These are phyloP conservation scores for Debaryomyces fabryi DNA, from an alignment of 1,139 yeast genomes.

Conservation along the genomic window DNA sequence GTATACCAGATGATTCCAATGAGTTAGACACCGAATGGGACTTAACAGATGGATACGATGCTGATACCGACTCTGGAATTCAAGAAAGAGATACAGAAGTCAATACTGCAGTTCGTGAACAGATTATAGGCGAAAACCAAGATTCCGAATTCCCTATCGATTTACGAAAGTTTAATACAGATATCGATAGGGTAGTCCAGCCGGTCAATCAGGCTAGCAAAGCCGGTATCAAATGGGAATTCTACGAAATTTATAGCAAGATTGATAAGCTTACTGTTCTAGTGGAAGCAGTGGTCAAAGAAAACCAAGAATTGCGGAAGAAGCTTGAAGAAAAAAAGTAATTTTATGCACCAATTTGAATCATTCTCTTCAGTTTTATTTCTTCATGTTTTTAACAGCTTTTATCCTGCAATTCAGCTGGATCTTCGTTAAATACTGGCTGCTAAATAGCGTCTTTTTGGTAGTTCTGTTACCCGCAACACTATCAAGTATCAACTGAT, in stretches of 20 bases:
- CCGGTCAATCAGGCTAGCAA: constrained; percentile 59
- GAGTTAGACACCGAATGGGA: constrained; percentile 83
- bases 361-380: not conserved
- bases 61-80: constrained; percentile 34
- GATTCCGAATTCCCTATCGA: constrained; percentile 70
- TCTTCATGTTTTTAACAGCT: not conserved
- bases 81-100: constrained; percentile 42
- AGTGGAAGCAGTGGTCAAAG: constrained; percentile 45
- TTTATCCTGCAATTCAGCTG: not conserved
- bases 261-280: constrained; percentile 47
- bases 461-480: constrained; percentile 1
- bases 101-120: constrained; percentile 46
- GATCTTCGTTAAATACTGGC: not conserved
- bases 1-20: constrained; percentile 77
- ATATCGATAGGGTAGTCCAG: constrained; percentile 52
- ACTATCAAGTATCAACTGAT: not conserved
- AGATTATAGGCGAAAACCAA: constrained; percentile 63
- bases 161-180: constrained; percentile 48
- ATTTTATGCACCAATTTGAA: not conserved
- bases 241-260: constrained; percentile 55
- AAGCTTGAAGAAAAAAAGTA: constrained; percentile 11
- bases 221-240: constrained; percentile 68
- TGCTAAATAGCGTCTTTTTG: not conserved
- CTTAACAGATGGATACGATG: constrained; percentile 72
- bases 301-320: constrained; percentile 40